Base-by-base conservation (phyloP, 306 rosid species). In the Lithocarpus polystachyus region DNA sequence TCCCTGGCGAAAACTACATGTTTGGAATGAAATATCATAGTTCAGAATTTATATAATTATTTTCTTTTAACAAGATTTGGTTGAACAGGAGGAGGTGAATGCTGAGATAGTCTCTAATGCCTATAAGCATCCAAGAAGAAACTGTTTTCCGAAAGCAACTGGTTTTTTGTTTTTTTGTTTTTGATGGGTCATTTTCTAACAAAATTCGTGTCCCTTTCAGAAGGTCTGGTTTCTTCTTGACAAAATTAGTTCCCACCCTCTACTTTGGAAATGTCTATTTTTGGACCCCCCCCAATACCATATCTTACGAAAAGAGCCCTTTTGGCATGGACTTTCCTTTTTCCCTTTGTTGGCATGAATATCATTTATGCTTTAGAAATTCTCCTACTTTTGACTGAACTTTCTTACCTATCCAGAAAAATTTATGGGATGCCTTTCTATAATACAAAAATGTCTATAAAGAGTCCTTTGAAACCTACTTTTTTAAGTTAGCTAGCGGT, bases 281-380 rank as follows among this genome's bases (percentile, higher is more conserved):
- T 75, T 75, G 89, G 87, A 43, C 80, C 82, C 74, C 78, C 79
- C 81, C 74, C 76, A 74, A 53, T 81, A 72, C 83, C 72, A 87
- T 62, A 77, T 87, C 89, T 83, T 52, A 79, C 81, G 81, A 71
- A 85, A 88, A 87, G 85, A 82, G 85, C 40, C 85, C 76, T 76
- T 80, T 82, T 92, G 90, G 89, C 90, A 87, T 85, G 81, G 84
- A 82, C 75, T 86, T 87, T 81, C 82, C 60, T 45, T 82, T 29
- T 87, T 48, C 84, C 89, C 90, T 92, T 92, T 90, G 90, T 85
- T 80, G 89, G 91, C 92, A 86, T 88, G 92, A 72, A 89, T 76
- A 75, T 83, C 81, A 76, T 79, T 82, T 64, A 53, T 74, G 79
- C 81, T 79, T 82, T 75, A 68, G 51, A 82, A 75, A 72, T 83